Evolutionary conservation across 2,329 filamentous ascomycete genomes (phyloP), one percentile per base, ranked within the genome.

Genomic region (Aspergillus latus): DNA sequence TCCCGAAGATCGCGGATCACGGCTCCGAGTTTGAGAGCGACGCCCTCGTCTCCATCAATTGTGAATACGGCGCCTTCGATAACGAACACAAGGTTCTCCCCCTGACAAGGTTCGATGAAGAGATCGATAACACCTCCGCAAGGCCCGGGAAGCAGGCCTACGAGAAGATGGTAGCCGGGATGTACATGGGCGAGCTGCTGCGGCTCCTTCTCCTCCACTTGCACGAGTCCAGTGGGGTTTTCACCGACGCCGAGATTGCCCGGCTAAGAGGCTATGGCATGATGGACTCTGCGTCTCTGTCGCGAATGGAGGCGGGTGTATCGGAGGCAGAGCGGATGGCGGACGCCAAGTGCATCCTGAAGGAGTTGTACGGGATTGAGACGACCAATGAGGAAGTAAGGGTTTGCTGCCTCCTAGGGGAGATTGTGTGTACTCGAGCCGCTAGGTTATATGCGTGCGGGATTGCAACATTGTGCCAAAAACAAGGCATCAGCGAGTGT

Each of bases 41-140:
- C 53, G 83, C 84, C 39, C 88, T 84, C 39, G 94, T 96, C 82
- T 90, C 89, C 57, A 95, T 96, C 78, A 96, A 96, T 79, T 95
- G 91, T 95, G 91, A 96, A 73, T 96, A 91, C 84, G 92, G 92
- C 64, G 90, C 92, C 30, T 96, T 96, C 68, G 91, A 96, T 73
- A 95, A 95, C 72, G 88, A 92, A 73, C 86, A 89, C 76, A 82
- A 85, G 66, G 84, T 95, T 51, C 83, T 96, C 7, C 91, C 90
- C n/a, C 83, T 84, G 8, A 52, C 49, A 5, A 32, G 11, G 9
- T 52, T 49, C 11, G 93, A 97, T 72, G 78, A 88, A 51, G 83
- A 86, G 59, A 89, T 97, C 65, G 92, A 97, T 78, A 84, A 88
- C 64, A 86, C 91, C 63, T 96, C 92, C 26, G 90, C 91, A 29